Evolutionary conservation across 2,329 filamentous ascomycete genomes (phyloP).

Genomic region (Gremmenia infestans): DNA sequence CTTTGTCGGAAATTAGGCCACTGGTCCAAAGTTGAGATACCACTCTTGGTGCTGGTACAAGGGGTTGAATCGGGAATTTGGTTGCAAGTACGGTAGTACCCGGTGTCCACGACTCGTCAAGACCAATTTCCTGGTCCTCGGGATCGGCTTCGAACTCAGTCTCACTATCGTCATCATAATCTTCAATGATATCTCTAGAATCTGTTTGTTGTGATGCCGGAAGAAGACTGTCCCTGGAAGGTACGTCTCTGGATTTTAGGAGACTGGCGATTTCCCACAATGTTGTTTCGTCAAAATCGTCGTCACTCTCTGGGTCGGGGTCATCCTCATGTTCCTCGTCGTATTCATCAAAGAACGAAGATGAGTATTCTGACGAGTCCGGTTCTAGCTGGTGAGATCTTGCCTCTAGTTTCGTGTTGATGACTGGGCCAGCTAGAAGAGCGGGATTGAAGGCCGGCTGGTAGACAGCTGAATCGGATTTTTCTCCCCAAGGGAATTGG

Average conservation of each 20-base stretch:
- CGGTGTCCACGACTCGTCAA: not conserved
- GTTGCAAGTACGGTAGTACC: not conserved
- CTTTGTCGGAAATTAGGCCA: not conserved
- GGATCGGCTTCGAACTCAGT: slow-evolving; percentile 4
- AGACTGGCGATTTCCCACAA: slow-evolving; percentile 61
- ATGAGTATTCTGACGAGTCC: slow-evolving; percentile 22
- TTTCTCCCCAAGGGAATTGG: slow-evolving; percentile 62
- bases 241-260: slow-evolving; percentile 47
- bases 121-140: not conserved
- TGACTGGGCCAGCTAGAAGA: slow-evolving; percentile 14
- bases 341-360: slow-evolving; percentile 56
- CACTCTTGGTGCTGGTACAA: slow-evolving; percentile 5
- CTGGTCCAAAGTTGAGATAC: slow-evolving; percentile 19
- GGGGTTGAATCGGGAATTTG: slow-evolving; percentile 20
- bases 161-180: slow-evolving; percentile 19
- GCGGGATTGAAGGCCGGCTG: slow-evolving; percentile 33
- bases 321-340: slow-evolving; percentile 40
- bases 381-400: slow-evolving; percentile 24
- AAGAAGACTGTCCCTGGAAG: slow-evolving; percentile 48
- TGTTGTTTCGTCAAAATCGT: slow-evolving; percentile 53
- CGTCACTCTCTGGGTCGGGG: slow-evolving; percentile 30
- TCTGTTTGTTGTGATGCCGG: slow-evolving; percentile 24
- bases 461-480: slow-evolving; percentile 48
- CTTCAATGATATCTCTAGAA: slow-evolving; percentile 12
- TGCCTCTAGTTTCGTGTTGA: slow-evolving; percentile 23